phyloP scores from a whole-genome alignment of 2,329 filamentous ascomycete species.

The Colletotrichum cuscutae region DNA sequence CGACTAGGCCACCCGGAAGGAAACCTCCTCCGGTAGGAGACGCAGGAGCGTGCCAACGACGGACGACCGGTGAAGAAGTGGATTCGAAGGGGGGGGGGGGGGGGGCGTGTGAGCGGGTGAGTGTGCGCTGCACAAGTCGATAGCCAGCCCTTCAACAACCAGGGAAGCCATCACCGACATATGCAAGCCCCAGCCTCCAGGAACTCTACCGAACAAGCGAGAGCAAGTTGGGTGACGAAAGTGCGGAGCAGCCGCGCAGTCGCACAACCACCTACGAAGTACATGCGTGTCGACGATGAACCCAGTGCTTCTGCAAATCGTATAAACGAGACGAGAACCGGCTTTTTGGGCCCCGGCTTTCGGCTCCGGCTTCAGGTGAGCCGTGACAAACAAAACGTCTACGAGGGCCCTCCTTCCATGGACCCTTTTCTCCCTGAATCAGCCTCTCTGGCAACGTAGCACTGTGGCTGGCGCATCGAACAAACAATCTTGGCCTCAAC shows the following conservation, averaged over 20 bases:
- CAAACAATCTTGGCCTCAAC: not conserved
- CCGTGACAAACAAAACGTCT: not conserved
- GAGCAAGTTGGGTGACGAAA: not conserved
- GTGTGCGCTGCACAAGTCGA: too few species aligned
- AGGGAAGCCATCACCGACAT: slow-evolving; percentile 16
- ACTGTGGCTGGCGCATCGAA: not conserved
- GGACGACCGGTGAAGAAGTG: slow-evolving; percentile 32
- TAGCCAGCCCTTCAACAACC: not conserved
- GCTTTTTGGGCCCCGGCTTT: slow-evolving; percentile 2
- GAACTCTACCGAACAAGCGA: not conserved
- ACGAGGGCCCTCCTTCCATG: not conserved
- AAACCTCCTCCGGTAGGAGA: not conserved
- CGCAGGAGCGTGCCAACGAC: not conserved
- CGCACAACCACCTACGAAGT: not conserved
- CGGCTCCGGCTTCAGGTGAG: slow-evolving; percentile 8
- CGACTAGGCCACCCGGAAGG: slow-evolving; percentile 6
- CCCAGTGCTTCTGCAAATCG: not conserved
- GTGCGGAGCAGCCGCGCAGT: not conserved
- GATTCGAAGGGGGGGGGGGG: not conserved
- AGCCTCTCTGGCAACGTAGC: not conserved
- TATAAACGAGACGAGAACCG: slow-evolving; percentile 12
- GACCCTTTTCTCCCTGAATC: not conserved
- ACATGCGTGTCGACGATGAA: not conserved
- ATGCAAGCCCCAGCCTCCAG: slow-evolving; percentile 3
- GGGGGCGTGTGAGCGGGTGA: not conserved